Percentiles rank a stretch among this genome's conserved stretches.
Conservation (phyloP, 371 early-diverging fungal species). For the Mucor lusitanicus region DNA sequence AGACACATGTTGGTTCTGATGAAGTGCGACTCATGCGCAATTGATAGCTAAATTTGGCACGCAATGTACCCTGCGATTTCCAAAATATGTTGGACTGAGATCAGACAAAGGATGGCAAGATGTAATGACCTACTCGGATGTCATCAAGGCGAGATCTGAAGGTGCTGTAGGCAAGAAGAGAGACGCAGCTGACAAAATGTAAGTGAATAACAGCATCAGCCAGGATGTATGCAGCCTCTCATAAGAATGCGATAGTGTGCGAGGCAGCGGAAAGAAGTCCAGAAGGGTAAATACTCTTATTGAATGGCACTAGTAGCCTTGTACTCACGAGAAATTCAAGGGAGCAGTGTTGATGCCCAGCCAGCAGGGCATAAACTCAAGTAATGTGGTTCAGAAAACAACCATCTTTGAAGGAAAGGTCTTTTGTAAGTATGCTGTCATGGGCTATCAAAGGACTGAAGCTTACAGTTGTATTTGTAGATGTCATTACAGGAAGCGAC, state of each 20-base stretch:
- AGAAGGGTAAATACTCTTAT: not conserved
- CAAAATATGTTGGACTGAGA: conserved; percentile 66
- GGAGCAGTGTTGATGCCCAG: conserved; percentile 20
- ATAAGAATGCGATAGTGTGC: not conserved
- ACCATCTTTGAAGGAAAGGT: conserved; percentile 59
- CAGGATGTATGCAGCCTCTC: not conserved
- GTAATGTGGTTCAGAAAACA: conserved; percentile 36
- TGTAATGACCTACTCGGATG: conserved; percentile 41
- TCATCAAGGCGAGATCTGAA: conserved; percentile 14
- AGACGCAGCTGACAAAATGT: not conserved
- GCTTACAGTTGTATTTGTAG: conserved; percentile 12
- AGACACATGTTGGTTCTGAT: not conserved
- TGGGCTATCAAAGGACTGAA: not conserved
- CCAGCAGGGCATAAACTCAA: conserved; percentile 53
- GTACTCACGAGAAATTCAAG: not conserved
- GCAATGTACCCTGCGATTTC: conserved; percentile 75
- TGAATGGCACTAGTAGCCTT: not conserved
- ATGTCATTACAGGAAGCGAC: conserved; percentile 33
- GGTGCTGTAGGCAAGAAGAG: conserved; percentile 14
- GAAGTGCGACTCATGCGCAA: not conserved
- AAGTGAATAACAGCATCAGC: not conserved
- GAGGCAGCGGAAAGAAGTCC: not conserved
- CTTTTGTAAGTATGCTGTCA: conserved; percentile 47
- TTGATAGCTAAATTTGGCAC: conserved; percentile 51
- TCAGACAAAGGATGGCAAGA: conserved; percentile 66